Conservation (phyloP, 2,329 filamentous ascomycete species). For the Cadophora sp. region DNA sequence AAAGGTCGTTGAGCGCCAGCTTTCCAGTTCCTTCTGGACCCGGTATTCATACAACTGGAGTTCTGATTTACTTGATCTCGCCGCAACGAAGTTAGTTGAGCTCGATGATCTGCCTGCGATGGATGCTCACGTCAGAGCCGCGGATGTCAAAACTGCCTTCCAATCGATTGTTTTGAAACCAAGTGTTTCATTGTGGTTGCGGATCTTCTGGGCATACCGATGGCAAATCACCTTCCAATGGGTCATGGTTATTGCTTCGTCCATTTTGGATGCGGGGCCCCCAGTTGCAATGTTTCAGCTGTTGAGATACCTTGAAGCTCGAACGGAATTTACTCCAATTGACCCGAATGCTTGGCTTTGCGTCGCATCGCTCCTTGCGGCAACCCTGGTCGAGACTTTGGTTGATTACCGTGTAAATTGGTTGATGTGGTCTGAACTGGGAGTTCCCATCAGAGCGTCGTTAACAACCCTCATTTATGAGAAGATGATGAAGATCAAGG, state of each 20-base stretch:
- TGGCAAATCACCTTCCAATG: slow-evolving; percentile 36
- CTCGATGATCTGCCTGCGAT: slow-evolving; percentile 60
- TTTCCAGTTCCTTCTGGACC: slow-evolving; percentile 62
- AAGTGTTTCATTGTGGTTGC: slow-evolving; percentile 62
- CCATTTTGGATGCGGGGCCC: slow-evolving; percentile 30
- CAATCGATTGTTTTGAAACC: slow-evolving; percentile 50
- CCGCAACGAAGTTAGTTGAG: slow-evolving; percentile 64
- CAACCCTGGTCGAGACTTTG: slow-evolving; percentile 21
- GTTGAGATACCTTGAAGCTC: slow-evolving; percentile 34
- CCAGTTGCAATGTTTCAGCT: slow-evolving; percentile 35
- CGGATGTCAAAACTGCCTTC: slow-evolving; percentile 57
- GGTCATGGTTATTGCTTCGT: slow-evolving; percentile 28
- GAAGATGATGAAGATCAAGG: slow-evolving; percentile 77
- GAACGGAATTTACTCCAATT: slow-evolving; percentile 24
- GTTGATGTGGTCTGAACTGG: slow-evolving; percentile 34
- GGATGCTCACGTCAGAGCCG: slow-evolving; percentile 58
- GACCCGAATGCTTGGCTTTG: slow-evolving; percentile 33
- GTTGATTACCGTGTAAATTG: slow-evolving; percentile 32
- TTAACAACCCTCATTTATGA: slow-evolving; percentile 75
- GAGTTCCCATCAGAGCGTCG: slow-evolving; percentile 66
- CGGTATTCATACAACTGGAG: slow-evolving; percentile 72
- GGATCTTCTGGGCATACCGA: slow-evolving; percentile 62
- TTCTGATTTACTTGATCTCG: slow-evolving; percentile 58
- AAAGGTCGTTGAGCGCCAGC: slow-evolving; percentile 58
- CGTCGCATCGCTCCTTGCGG: slow-evolving; percentile 50